These are phyloP conservation scores for Penicillium coffeae DNA, from an alignment of 495 filamentous ascomycete species.

Conservation along the genomic window DNA sequence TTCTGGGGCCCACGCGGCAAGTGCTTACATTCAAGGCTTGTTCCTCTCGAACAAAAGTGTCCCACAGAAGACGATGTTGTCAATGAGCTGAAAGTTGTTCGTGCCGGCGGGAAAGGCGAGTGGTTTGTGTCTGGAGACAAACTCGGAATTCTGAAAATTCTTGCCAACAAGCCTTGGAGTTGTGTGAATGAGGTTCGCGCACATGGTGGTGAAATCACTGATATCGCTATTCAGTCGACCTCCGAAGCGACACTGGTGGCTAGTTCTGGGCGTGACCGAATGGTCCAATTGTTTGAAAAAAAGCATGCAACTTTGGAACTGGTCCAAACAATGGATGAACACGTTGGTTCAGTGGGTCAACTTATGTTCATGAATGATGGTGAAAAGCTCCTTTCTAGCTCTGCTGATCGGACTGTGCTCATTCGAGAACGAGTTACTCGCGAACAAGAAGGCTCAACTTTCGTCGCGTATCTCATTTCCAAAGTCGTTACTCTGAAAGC, in stretches of 20 bases:
- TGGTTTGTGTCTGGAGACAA: conserved; percentile 80
- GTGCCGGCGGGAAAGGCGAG: conserved; percentile 54
- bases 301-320: conserved; percentile 51
- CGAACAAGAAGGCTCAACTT: conserved; percentile 59
- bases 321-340: conserved; percentile 74
- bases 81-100: conserved; percentile 75
- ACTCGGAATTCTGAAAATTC: conserved; percentile 66
- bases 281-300: conserved; percentile 77
- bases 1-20: conserved; percentile 77
- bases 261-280: conserved; percentile 82
- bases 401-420: conserved; percentile 80
- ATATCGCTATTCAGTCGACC: conserved; percentile 58
- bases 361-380: conserved; percentile 61
- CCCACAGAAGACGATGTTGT: conserved; percentile 52
- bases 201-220: conserved; percentile 80
- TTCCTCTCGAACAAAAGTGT: conserved; percentile 64
- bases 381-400: conserved; percentile 75
- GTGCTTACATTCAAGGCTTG: conserved; percentile 56
- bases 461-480: conserved; percentile 69
- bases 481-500: conserved; percentile 77
- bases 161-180: conserved; percentile 43
- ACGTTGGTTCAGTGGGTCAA: conserved; percentile 64
- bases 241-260: conserved; percentile 55
- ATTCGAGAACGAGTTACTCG: conserved; percentile 69
- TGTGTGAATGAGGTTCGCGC: conserved; percentile 69